Base-by-base conservation (phyloP, 306 rosid species). In the Rosa lucieae region DNA sequence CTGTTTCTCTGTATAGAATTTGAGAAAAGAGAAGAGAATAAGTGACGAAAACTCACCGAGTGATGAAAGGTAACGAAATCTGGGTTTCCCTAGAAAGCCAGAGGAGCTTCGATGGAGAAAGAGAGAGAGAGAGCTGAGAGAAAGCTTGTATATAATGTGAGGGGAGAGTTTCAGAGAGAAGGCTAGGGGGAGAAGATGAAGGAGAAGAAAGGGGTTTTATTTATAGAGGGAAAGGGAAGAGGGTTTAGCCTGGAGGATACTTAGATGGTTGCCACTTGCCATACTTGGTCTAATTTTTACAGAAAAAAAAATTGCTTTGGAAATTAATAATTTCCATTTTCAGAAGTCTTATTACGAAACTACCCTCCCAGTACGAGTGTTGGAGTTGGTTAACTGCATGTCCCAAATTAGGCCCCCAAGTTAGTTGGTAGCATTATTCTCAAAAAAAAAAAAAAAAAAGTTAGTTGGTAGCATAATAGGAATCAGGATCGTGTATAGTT, bases 241-340 rank as follows among this genome's bases (percentile, higher is more conserved):
- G 79, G 82, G 74, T 79, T 81, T 52, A 69, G 72, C 55, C 20
- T 0, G 10, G 21, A 66, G 73, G 74, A 43, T 61, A 72, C 84
- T 82, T 80, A 46, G 68, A 52, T 68, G 85, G 67, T 10, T 73
- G 90, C 43, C 92, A 85, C 80, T 89, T 90, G 92, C 77, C 81
- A 23, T n/a, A 32, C 77, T 21, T 46, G 78, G 53, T 48, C 17
- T 43, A 61, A 80, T 48, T 62, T 63, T 74, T 8, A 67, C 71
- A 29, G 10, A 66, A 32, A 35, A 65, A 65, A 1, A 39, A 6
- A 37, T 14, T 67, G 11, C 1, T 37, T 8, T 17, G 7, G 47
- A 67, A 67, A 62, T 62, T 62, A 23, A 29, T 12, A 29, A 12
- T 26, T 56, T n/a, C 29, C 12, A 3, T 62, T 62, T 13, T 29